Base-by-base conservation (phyloP, 2,329 filamentous ascomycete genomes). In the Fusarium tricinctum region DNA sequence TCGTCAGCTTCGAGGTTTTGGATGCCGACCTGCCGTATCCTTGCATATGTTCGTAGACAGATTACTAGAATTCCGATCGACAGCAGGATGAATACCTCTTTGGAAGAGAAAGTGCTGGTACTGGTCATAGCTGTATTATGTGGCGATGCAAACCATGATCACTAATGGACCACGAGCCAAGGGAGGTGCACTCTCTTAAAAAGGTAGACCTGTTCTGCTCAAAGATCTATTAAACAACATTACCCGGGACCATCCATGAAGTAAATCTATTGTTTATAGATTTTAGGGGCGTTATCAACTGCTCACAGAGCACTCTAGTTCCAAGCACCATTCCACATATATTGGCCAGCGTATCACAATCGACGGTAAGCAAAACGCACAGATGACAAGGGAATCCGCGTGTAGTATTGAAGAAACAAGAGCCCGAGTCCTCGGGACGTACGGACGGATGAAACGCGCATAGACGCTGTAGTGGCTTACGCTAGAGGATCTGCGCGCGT, bases 31-130 rank as follows among this genome's bases (percentile, higher is more conserved):
- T 78, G 76, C 22, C 70, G 77, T 71, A 82, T 77, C 57, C 87
- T 79, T 5, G 85, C 81, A 40, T 81, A 83, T 1, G 82, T 81
- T 28, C 87, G 81, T 5, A 88, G 70, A 8, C 74, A 73, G 39
- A 88, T 86, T 48, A 86, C 72, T 28, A 80, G 50, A 20, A 85
- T 76, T 20, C 83, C 85, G 19, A 87, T 65, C 2, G 76, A 81
- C n/a, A 88, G 76, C 8, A 88, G 79, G 3, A 83, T 80, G 17
- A 76, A 76, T 4, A 72, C 74, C 66, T 76, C 75, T 33, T 50
- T 66, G 38, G 57, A 57, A 43, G 75, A 76, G 13, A 54, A 35
- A 13, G 45, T 15, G n/a, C 28, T 9, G 15, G 17, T 35, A 15
- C 57, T 26, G 13, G 35, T 39, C 58, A 66, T 70, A 30, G 26